A percentile compares a stretch with the other conserved stretches of the same genome.
Evolutionary conservation across 257 asterid species (phyloP).

Genomic region (Henckelia pumila): DNA sequence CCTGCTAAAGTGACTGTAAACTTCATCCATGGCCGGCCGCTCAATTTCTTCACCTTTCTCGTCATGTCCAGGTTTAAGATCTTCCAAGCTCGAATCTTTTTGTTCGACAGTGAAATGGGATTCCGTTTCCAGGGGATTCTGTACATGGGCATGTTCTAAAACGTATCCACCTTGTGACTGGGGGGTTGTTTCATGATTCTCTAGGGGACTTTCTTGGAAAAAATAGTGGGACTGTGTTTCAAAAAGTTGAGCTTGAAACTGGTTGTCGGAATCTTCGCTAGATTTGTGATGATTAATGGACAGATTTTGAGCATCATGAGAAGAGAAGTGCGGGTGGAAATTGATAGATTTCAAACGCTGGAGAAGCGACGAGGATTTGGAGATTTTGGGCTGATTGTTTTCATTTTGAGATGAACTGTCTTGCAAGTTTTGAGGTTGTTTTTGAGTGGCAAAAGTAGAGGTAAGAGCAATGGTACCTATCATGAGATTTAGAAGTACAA

Average conservation of each 20-base stretch:
- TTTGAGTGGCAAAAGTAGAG: slow-evolving; percentile 50
- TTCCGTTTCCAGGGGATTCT: slow-evolving; percentile 18
- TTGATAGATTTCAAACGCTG: slow-evolving; percentile 70
- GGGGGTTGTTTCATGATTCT: slow-evolving; percentile 9
- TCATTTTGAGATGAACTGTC: slow-evolving; percentile 8
- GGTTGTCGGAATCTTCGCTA: slow-evolving; percentile 36
- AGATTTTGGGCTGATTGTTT: slow-evolving; percentile 1
- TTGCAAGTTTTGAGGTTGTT: slow-evolving; percentile 33
- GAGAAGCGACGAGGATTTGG: slow-evolving; percentile 44
- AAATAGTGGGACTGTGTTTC: slow-evolving; percentile 42
- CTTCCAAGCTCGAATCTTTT: slow-evolving; percentile 19
- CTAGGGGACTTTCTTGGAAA: slow-evolving; percentile 35
- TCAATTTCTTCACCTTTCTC: slow-evolving; percentile 12
- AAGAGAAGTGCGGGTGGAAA: slow-evolving; percentile 32
- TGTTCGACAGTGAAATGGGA: slow-evolving; percentile 13
- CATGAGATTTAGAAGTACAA: slow-evolving; percentile 73
- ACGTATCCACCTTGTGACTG: slow-evolving; percentile 21
- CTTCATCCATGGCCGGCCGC: slow-evolving; percentile 52
- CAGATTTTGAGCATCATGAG: slow-evolving; percentile 36
- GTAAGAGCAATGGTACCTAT: slow-evolving; percentile 75
- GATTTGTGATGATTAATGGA: slow-evolving; percentile 24
- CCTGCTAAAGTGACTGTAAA: slow-evolving; percentile 47
- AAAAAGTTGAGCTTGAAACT: slow-evolving; percentile 26
- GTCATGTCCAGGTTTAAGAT: slow-evolving; percentile 8
- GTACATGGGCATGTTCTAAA: slow-evolving; percentile 21